phyloP scores from a whole-genome alignment of 306 rosid species.

The Quercus aquifolioides region DNA sequence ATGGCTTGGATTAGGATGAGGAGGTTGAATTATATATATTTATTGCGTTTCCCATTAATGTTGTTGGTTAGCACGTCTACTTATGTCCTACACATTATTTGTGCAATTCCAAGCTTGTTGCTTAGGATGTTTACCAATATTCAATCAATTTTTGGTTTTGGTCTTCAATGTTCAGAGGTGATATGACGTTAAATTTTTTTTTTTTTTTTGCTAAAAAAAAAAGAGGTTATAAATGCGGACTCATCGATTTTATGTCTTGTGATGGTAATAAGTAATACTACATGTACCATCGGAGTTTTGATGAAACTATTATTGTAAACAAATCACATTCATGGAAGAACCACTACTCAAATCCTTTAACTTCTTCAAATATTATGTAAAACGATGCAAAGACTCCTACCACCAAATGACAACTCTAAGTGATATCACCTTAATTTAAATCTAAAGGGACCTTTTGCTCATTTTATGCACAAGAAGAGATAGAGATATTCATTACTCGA shows the following conservation, averaged over 20 bases:
- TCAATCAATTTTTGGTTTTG: neutral
- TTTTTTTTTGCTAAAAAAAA: too few species aligned
- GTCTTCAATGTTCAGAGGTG: neutral
- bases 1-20: neutral
- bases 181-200: neutral
- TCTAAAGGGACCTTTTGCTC: neutral
- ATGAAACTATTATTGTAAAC: too few species aligned
- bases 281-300: rapidly evolving
- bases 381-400: rapidly evolving
- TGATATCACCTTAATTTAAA: neutral
- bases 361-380: too few species aligned
- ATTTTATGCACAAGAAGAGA: neutral
- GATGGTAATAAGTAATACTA: too few species aligned
- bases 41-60: neutral
- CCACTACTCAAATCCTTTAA: too few species aligned
- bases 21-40: neutral
- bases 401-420: rapidly evolving
- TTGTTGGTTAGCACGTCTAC: neutral
- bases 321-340: too few species aligned
- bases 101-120: neutral
- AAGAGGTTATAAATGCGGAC: rapidly evolving
- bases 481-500: neutral
- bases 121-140: neutral
- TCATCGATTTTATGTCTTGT: too few species aligned
- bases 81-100: neutral